Base-by-base conservation (phyloP, 1,284 basidiomycete species). In the Ustilago shanxiensis region DNA sequence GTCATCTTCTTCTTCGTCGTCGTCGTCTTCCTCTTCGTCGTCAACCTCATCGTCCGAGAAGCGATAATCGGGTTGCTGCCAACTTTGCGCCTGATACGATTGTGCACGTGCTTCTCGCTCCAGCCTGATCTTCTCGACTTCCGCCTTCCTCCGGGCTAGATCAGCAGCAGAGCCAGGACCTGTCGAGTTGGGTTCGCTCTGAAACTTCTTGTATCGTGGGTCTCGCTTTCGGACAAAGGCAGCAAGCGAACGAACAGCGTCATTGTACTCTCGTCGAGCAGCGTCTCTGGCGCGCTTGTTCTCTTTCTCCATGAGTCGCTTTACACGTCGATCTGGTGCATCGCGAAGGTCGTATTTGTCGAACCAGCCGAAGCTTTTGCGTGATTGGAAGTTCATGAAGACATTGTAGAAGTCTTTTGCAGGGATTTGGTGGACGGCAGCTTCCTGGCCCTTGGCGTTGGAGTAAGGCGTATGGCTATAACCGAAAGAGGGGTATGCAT, bases 191-290 rank as follows among this genome's bases (percentile, higher is more conserved):
- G 87, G 79, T 45, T 73, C 67, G 45, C 75, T 76, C 44, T 83
- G 79, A 52, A 86, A 77, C 52, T 83, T 88, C 86, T 94, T 95
- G 88, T 93, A 95, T 11, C 96, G 90, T 1, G 95, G 95, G 86
- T 99, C 96, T 54, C 96, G 92, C 87, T 95, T 96, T 60, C 95
- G 92, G 61, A 98, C 87, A 85, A 97, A 98, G 78, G 89, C 89
- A 1, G 92, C 93, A 6, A 99, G 57, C 22, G 72, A 71, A 82
- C 92, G 88, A 37, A 99, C 89, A 1, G 92, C 92, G 51, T 98
- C 95, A 80, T 96, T 98, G 86, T 97, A 99, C 78, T 99, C 96
- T 83, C 90, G 90, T 41, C 93, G 89, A 7, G 93, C 92, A 47
- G 93, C 92, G 44, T 97, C 94, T 16, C 95, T 89, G 9, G 91